Evolutionary conservation across 2,329 filamentous ascomycete genomes (phyloP).

Genomic region (Aspergillaceae sp.): DNA sequence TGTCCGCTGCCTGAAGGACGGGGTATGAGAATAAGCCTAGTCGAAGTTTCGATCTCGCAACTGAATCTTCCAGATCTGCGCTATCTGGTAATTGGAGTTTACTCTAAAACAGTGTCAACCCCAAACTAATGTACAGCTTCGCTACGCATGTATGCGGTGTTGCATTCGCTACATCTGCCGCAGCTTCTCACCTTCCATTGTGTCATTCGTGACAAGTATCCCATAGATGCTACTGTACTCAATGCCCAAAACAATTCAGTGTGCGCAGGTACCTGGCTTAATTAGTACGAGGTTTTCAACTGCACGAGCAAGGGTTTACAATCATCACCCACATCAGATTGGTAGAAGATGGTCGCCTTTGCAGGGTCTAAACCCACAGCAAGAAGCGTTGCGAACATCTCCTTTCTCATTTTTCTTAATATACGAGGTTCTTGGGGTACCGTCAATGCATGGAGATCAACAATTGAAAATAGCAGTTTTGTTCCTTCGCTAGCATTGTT

Average conservation of each 20-base stretch:
- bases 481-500: conserved; percentile 49
- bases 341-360: conserved; percentile 72
- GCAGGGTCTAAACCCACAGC: conserved; percentile 75
- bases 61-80: conserved; percentile 49
- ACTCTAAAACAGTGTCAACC: conserved; percentile 43
- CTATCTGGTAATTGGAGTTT: conserved; percentile 60
- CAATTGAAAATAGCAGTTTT: conserved; percentile 73
- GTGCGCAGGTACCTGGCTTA: conserved; percentile 60
- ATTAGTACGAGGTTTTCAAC: conserved; percentile 2
- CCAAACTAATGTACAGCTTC: not conserved
- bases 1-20: conserved; percentile 88
- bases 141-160: not conserved
- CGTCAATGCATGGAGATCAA: conserved; percentile 91
- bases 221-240: conserved; percentile 82
- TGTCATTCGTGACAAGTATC: conserved; percentile 95
- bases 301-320: too few species aligned
- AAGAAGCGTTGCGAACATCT: conserved; percentile 70
- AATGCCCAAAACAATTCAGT: conserved; percentile 95
- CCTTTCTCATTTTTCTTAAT: conserved; percentile 57
- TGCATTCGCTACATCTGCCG: not conserved
- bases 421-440: conserved; percentile 56
- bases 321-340: conserved; percentile 55
- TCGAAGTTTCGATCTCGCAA: conserved; percentile 58
- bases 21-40: conserved; percentile 93
- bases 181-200: conserved; percentile 75